These are phyloP conservation scores for Tricholoma flavovirens DNA, from an alignment of 768 basidiomycete genomes.

Conservation along the genomic window DNA sequence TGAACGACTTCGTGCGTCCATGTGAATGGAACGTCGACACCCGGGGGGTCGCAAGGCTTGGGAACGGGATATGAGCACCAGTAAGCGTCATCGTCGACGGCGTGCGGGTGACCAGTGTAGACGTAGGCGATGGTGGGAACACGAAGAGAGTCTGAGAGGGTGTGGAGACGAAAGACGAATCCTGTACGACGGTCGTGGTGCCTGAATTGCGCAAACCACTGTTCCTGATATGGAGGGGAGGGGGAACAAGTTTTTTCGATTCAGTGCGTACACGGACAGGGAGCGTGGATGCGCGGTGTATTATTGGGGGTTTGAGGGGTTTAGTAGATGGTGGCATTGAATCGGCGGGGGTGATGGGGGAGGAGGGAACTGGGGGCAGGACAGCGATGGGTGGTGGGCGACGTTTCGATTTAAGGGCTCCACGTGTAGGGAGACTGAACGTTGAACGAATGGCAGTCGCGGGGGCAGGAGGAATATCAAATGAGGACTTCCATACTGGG, in stretches of 20 bases:
- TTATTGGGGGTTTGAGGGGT: slow-evolving; percentile 1
- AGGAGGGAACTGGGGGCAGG: slow-evolving; percentile 69
- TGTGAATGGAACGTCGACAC: slow-evolving; percentile 62
- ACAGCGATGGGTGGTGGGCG: slow-evolving; percentile 57
- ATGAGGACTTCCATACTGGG: slow-evolving; percentile 53
- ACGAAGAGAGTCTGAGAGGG: slow-evolving; percentile 79
- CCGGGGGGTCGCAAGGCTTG: slow-evolving; percentile 57
- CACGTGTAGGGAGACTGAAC: slow-evolving; percentile 36
- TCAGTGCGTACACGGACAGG: slow-evolving; percentile 47
- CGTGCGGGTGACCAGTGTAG: slow-evolving; percentile 43
- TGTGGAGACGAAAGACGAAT: slow-evolving; percentile 20
- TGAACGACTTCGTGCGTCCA: slow-evolving; percentile 68
- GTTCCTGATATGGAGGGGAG: slow-evolving; percentile 49
- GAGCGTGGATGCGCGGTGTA: slow-evolving; percentile 16
- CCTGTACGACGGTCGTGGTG: neutral
- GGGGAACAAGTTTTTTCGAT: slow-evolving; percentile 48
- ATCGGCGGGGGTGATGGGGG: slow-evolving; percentile 51
- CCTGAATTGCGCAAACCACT: slow-evolving; percentile 30
- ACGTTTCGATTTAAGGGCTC: slow-evolving; percentile 43
- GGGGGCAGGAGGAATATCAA: slow-evolving; percentile 46
- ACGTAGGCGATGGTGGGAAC: slow-evolving; percentile 72
- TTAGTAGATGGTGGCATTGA: slow-evolving; percentile 11
- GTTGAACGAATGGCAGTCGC: slow-evolving; percentile 47
- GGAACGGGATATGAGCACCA: slow-evolving; percentile 45
- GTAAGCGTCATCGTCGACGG: slow-evolving; percentile 81